Evolutionary conservation across 768 basidiomycete species (phyloP).

Genomic region (Mycena indigotica): DNA sequence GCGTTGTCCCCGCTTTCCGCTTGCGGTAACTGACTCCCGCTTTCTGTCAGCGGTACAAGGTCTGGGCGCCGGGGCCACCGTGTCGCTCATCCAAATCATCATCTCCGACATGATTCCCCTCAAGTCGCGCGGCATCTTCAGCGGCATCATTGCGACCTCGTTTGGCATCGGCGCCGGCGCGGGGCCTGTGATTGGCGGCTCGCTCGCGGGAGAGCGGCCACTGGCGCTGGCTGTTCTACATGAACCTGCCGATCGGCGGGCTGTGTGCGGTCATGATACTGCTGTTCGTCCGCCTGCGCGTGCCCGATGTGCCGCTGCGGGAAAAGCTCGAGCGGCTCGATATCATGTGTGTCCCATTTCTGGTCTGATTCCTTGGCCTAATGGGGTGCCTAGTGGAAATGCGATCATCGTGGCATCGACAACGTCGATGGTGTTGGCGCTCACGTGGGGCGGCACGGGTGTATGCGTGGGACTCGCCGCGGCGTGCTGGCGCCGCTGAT

Average conservation of each 20-base stretch:
- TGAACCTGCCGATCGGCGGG: slow-evolving; percentile 35
- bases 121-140: slow-evolving; percentile 43
- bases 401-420: slow-evolving; percentile 33
- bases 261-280: slow-evolving; percentile 24
- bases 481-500: slow-evolving; percentile 38
- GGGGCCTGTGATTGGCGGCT: slow-evolving; percentile 29
- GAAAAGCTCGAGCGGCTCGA: slow-evolving; percentile 35
- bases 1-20: background rate
- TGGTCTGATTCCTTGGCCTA: background rate
- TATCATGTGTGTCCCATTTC: slow-evolving; percentile 31
- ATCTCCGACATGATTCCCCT: slow-evolving; percentile 49
- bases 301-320: slow-evolving; percentile 26
- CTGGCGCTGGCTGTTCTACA: slow-evolving; percentile 49
- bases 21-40: too few species aligned
- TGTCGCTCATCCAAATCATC: slow-evolving; percentile 41
- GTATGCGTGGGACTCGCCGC: slow-evolving; percentile 38
- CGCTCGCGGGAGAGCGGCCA: slow-evolving; percentile 32
- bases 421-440: slow-evolving; percentile 32
- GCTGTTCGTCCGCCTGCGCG: slow-evolving; percentile 30
- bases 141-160: slow-evolving; percentile 37
- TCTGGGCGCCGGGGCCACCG: slow-evolving; percentile 40
- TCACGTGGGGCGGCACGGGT: slow-evolving; percentile 44
- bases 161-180: slow-evolving; percentile 32
- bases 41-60: slow-evolving; percentile 39
- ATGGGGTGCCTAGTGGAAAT: slow-evolving; percentile 38